A percentile compares a stretch with the other conserved stretches of the same genome.
Evolutionary conservation across 345 rosid species (phyloP).

Genomic region (Rhodomyrtus tomentosa): DNA sequence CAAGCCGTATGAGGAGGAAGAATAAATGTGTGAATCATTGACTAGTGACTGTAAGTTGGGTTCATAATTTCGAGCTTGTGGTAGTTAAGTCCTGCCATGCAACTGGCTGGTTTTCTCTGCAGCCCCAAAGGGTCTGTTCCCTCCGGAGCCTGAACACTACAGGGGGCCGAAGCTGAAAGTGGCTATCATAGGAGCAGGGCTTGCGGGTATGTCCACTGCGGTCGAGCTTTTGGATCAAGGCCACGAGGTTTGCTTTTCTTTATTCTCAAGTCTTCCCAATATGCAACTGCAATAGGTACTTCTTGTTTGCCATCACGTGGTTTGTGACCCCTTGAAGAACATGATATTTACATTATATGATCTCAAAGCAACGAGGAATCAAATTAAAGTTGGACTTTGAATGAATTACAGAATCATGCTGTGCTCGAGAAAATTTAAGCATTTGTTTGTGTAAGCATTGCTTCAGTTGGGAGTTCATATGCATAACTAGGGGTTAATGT

Average conservation of each 20-base stretch:
- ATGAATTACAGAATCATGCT: not conserved
- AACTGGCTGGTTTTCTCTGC: slow-evolving; percentile 17
- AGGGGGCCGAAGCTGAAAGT: slow-evolving; percentile 97
- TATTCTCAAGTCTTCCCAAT: not conserved
- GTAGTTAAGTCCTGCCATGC: not conserved
- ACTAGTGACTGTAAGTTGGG: not conserved
- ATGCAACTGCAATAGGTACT: not conserved
- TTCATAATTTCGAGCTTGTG: not conserved
- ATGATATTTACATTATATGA: not conserved
- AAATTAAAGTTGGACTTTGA: not conserved
- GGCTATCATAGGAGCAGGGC: slow-evolving; percentile 97
- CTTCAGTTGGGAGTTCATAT: not conserved
- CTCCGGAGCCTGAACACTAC: slow-evolving; percentile 82
- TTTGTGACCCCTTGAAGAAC: not conserved
- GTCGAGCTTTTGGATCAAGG: slow-evolving; percentile 96
- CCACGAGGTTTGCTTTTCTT: slow-evolving; percentile 52
- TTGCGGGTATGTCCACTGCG: slow-evolving; percentile 99
- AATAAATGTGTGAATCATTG: not conserved
- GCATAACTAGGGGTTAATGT: not conserved
- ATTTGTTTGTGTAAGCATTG: not conserved
- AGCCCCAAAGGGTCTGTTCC: slow-evolving; percentile 98
- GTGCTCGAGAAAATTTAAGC: not conserved
- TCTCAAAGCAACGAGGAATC: not conserved
- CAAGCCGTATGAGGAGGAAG: not conserved
- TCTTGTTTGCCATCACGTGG: not conserved